Percentiles rank a stretch among this genome's conserved stretches.
These are phyloP conservation scores for Piromyces sp. DNA, from an alignment of 192 early-diverging fungal species.

Conservation along the genomic window DNA sequence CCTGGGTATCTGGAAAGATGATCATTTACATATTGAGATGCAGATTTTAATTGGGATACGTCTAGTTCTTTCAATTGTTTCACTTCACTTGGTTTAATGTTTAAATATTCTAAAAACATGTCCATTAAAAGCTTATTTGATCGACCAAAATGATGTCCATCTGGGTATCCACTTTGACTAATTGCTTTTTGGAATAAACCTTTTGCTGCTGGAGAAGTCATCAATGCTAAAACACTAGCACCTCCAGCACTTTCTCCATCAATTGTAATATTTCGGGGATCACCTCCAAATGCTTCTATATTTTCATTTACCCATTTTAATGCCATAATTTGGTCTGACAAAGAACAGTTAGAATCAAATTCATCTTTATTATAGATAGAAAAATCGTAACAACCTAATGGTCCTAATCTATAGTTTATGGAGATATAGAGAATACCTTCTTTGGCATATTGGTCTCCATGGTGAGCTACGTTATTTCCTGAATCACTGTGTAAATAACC, in stretches of 20 bases:
- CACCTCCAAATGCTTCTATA: conserved; percentile 35
- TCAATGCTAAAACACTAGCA: conserved; percentile 2
- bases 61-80: neutral
- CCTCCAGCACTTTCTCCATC: conserved; percentile 33
- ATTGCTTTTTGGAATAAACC: neutral
- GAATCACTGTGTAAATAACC: conserved; percentile 27
- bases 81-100: neutral
- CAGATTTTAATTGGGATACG: neutral
- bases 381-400: conserved; percentile 13
- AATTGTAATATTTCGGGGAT: conserved; percentile 24
- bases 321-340: conserved; percentile 32
- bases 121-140: neutral
- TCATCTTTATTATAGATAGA: neutral
- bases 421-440: neutral
- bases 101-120: neutral
- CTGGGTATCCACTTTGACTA: neutral
- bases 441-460: conserved; percentile 6
- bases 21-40: neutral
- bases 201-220: neutral
- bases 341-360: conserved; percentile 15
- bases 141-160: neutral
- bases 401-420: conserved; percentile 20
- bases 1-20: neutral
- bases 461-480: conserved; percentile 9
- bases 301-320: conserved; percentile 36